Evolutionary conservation across 495 filamentous ascomycete genomes (phyloP), one percentile per base, ranked within the genome.

Genomic region (Darksidea phi): DNA sequence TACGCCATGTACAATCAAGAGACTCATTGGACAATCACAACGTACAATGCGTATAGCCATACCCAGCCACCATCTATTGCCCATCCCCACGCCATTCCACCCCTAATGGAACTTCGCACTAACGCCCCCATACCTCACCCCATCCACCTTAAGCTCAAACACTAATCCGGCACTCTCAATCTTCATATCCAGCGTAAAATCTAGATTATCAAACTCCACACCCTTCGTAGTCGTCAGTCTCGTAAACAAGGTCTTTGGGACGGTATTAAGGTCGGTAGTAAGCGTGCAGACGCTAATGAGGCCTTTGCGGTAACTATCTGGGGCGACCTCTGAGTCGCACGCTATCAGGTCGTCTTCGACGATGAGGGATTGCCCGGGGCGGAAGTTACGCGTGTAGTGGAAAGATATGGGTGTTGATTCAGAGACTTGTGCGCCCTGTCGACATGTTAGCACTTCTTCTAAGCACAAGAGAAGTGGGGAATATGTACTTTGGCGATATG

Each of bases 321-420:
- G 86, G 8, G 86, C 82, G 15, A 78, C 75, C 59, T 88, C 86
- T 2, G 78, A 76, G 58, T 86, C 84, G 68, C 83, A 88, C 17
- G 83, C 83, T 62, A 90, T 88, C 23, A 90, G 77, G 70, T 90
- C 86, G 71, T 90, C 87, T 48, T 86, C 86, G 2, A 90, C 86
- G 12, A 85, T 61, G 18, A 87, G 75, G 0, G 81, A 82, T 71
- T 87, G 85, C 5, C 82, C 82, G 0, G 82, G 83, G 6, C 84
- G 80, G 74, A 90, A 90, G 73, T 89, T 89, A 51, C 87, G 85
- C 21, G 87, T 89, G 74, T 89, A 90, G 74, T 90, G 86, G 74
- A 90, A 90, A 15, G 83, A 84, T 54, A 88, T 82, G 28, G 86
- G 86, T 4, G 76, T 77, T 6, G 82, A 72, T 28, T 86, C 82